These are phyloP conservation scores for Trichaptum fuscoviolaceum DNA, from an alignment of 768 basidiomycete genomes.

Conservation along the genomic window DNA sequence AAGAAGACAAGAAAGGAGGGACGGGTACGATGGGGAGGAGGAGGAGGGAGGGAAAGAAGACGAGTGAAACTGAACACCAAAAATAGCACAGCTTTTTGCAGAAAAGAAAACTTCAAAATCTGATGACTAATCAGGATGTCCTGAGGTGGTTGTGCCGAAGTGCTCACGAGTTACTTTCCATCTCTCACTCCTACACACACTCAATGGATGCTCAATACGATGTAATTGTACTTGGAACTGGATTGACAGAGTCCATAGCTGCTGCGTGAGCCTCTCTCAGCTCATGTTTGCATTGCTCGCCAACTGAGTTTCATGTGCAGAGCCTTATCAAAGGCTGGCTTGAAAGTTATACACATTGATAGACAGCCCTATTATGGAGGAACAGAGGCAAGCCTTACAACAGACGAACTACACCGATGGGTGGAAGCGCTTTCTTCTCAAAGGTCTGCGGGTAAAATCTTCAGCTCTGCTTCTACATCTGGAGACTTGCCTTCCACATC, in stretches of 20 bases:
- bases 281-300: not conserved
- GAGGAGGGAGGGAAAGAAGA: conserved; percentile 7
- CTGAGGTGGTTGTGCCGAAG: no score
- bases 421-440: conserved; percentile 33
- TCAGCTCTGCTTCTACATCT: conserved; percentile 41
- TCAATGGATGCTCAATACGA: conserved; percentile 49
- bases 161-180: not conserved
- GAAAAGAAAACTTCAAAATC: conserved; percentile 20
- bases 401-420: conserved; percentile 78
- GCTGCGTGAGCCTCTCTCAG: conserved; percentile 66
- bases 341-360: conserved; percentile 86
- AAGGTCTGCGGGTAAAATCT: conserved; percentile 15
- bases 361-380: conserved; percentile 81
- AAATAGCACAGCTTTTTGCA: conserved; percentile 8
- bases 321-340: conserved; percentile 83
- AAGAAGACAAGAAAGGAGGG: conserved; percentile 7
- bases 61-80: not conserved
- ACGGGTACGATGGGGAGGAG: conserved; percentile 5
- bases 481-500: conserved; percentile 44
- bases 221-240: conserved; percentile 69
- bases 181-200: not conserved
- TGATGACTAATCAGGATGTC: conserved; percentile 13
- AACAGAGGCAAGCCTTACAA: conserved; percentile 71
- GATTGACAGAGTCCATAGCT: conserved; percentile 75
- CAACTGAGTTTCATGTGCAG: conserved; percentile 34